Percentiles rank a stretch among this genome's conserved stretches.
Conservation (phyloP, 306 rosid species). For the Nissolia schottii region DNA sequence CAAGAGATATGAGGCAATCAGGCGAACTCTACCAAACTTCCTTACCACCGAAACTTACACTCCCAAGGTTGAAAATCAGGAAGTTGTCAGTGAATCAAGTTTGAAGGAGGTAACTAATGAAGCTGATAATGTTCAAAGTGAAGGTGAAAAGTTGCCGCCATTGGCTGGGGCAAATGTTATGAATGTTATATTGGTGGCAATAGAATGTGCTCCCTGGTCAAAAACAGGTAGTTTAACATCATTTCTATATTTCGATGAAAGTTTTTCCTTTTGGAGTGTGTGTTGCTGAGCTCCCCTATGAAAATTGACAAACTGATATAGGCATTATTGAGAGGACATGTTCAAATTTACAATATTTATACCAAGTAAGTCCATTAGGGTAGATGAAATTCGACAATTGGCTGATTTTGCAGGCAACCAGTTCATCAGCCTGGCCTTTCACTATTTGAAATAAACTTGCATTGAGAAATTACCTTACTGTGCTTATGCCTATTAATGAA, state of each 20-base stretch:
- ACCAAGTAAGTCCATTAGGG: background rate
- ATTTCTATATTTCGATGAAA: background rate
- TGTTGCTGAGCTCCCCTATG: background rate
- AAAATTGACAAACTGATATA: background rate
- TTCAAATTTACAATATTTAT: background rate
- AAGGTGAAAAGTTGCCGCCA: conserved; percentile 51
- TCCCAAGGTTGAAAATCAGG: conserved; percentile 24
- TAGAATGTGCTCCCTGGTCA: conserved; percentile 91
- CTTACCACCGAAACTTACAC: conserved; percentile 21
- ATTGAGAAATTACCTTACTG: background rate
- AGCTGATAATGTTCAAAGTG: conserved; percentile 21
- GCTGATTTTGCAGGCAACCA: background rate
- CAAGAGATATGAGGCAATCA: conserved; percentile 21
- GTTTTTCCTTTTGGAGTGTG: conserved; percentile 5
- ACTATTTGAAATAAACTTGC: background rate
- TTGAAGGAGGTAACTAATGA: conserved; percentile 19
- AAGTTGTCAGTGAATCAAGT: conserved; percentile 24
- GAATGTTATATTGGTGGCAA: conserved; percentile 81
- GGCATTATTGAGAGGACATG: background rate
- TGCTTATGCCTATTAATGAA: background rate
- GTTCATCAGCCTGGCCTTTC: background rate
- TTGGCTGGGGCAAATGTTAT: conserved; percentile 87
- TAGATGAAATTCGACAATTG: background rate
- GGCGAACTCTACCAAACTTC: conserved; percentile 30
- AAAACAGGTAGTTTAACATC: conserved; percentile 67